Conservation (phyloP, 352 stramenopile genomes). For the Peronospora destructor region DNA sequence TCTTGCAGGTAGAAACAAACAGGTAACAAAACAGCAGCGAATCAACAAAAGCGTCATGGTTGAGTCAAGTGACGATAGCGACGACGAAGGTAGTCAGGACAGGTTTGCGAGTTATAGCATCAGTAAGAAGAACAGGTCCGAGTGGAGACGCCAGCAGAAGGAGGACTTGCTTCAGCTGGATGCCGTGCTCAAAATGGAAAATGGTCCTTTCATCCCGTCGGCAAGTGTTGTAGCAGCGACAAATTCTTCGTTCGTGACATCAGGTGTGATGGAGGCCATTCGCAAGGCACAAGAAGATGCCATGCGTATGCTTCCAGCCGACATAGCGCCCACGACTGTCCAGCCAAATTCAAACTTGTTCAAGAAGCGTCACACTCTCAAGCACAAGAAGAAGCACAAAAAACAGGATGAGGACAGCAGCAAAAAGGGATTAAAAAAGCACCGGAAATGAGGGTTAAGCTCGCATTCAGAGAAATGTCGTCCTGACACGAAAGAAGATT, state of each 20-base stretch:
- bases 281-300: slow-evolving; percentile 58
- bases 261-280: slow-evolving; percentile 64
- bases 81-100: slow-evolving; percentile 22
- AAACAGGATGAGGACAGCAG: slow-evolving; percentile 3
- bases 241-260: slow-evolving; percentile 24
- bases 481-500: slow-evolving; percentile 4
- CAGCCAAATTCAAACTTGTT: slow-evolving; percentile 9
- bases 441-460: background rate
- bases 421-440: slow-evolving; percentile 15
- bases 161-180: slow-evolving; percentile 39
- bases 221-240: slow-evolving; percentile 2
- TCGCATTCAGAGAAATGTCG: slow-evolving; percentile 20
- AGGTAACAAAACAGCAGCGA: background rate
- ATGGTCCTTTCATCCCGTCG: slow-evolving; percentile 5
- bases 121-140: slow-evolving; percentile 33
- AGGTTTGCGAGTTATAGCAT: slow-evolving; percentile 50
- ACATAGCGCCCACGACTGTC: background rate
- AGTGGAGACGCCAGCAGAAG: slow-evolving; percentile 34
- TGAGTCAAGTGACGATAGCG: slow-evolving; percentile 31
- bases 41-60: slow-evolving; percentile 1
- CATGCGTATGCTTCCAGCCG: slow-evolving; percentile 44
- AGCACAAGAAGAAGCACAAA: slow-evolving; percentile 33
- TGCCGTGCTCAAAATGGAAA: slow-evolving; percentile 22
- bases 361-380: slow-evolving; percentile 23
- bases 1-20: background rate